Percentiles rank a stretch among this genome's conserved stretches.
phyloP scores from a whole-genome alignment of 805 yeast species.

The Vanderwaltozyma verrucispora region DNA sequence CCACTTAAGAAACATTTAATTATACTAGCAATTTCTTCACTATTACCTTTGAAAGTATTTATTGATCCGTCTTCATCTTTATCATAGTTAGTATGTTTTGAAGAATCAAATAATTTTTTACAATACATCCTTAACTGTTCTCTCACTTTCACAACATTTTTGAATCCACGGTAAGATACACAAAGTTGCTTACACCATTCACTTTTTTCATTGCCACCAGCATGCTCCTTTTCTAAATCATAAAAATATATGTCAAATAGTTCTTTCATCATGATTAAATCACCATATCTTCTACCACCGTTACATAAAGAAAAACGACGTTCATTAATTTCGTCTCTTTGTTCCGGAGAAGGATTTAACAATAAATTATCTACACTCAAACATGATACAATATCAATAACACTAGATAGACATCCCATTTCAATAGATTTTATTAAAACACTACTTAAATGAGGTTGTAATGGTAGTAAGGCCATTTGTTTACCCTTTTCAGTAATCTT shows the following conservation, averaged over 20 bases:
- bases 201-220: constrained; percentile 45
- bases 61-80: constrained; percentile 4
- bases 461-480: constrained; percentile 79
- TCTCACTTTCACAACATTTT: constrained; percentile 64
- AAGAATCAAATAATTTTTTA: constrained; percentile 9
- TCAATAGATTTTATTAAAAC: constrained; percentile 67
- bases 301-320: constrained; percentile 59
- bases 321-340: constrained; percentile 76
- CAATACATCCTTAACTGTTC: constrained; percentile 43
- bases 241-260: constrained; percentile 44
- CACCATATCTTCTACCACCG: constrained; percentile 69
- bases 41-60: constrained; percentile 16
- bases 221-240: constrained; percentile 12
- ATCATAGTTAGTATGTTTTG: neutral
- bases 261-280: constrained; percentile 73
- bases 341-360: constrained; percentile 67
- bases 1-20: constrained; percentile 78
- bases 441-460: constrained; percentile 86
- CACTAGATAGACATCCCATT: constrained; percentile 45
- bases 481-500: constrained; percentile 69
- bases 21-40: constrained; percentile 34
- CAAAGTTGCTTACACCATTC: constrained; percentile 79
- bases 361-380: constrained; percentile 85
- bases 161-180: constrained; percentile 69
- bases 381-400: constrained; percentile 85